Evolutionary conservation across 257 asterid genomes (phyloP).

Genomic region (Gentiana straminea): DNA sequence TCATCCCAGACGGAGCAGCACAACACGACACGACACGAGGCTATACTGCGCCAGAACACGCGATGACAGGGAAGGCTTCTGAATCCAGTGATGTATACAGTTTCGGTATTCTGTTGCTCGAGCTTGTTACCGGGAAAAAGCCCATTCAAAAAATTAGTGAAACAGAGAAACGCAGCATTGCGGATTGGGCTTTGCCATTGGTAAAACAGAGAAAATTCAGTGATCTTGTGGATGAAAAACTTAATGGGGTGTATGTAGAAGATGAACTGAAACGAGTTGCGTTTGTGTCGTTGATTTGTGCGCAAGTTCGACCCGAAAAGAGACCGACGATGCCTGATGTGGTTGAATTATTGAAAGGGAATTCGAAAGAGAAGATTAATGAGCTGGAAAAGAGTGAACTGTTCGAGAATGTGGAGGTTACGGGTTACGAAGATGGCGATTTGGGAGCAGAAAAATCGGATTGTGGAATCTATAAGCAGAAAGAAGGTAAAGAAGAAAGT

Average conservation of each 20-base stretch:
- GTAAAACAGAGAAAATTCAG: slow-evolving; percentile 46
- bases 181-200: slow-evolving; percentile 79
- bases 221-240: slow-evolving; percentile 59
- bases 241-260: slow-evolving; percentile 48
- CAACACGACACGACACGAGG: slow-evolving; percentile 85
- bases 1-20: slow-evolving; percentile 85
- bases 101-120: slow-evolving; percentile 86
- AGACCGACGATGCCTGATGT: slow-evolving; percentile 78
- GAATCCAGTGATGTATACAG: slow-evolving; percentile 90
- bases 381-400: slow-evolving; percentile 63
- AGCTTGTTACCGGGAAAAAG: slow-evolving; percentile 86
- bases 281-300: slow-evolving; percentile 51
- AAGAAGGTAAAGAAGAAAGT: slow-evolving; percentile 23
- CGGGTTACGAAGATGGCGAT: slow-evolving; percentile 14
- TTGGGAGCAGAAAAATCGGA: slow-evolving; percentile 40
- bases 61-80: slow-evolving; percentile 81
- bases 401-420: slow-evolving; percentile 32
- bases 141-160: slow-evolving; percentile 57
- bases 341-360: slow-evolving; percentile 65
- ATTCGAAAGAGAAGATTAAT: slow-evolving; percentile 44
- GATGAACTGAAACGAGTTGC: slow-evolving; percentile 79
- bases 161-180: slow-evolving; percentile 41
- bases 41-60: slow-evolving; percentile 86
- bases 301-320: slow-evolving; percentile 58
- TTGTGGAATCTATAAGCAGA: slow-evolving; percentile 26